Conservation (phyloP, 305 asterid species). For the Lippia alba region DNA sequence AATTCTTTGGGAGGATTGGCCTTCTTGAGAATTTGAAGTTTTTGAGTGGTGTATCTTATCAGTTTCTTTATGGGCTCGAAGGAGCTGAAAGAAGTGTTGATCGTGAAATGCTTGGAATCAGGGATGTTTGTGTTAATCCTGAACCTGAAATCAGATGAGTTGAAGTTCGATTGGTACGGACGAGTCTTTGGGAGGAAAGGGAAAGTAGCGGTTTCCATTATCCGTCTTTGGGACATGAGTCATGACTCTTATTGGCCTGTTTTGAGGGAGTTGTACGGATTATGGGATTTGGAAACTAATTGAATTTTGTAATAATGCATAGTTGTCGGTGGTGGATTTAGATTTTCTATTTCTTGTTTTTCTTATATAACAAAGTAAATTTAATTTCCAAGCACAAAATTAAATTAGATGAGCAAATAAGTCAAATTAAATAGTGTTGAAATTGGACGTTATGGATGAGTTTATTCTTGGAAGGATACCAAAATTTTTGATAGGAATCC, state of each 20-base stretch:
- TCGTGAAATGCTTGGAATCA: not conserved
- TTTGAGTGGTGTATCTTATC: not conserved
- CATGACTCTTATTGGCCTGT: not conserved
- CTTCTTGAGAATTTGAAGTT: not conserved
- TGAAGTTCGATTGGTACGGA: too few relatives aligned
- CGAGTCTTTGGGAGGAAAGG: conserved; percentile 1
- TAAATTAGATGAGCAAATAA: too few relatives aligned
- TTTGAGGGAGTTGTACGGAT: not conserved
- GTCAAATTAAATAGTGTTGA: too few relatives aligned
- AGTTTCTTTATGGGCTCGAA: not conserved
- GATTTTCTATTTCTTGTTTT: too few relatives aligned
- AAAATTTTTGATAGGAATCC: too few relatives aligned
- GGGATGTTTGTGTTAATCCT: not conserved
- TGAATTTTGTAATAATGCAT: too few relatives aligned
- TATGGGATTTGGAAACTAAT: not conserved
- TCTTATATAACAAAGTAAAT: too few relatives aligned
- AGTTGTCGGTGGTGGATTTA: too few relatives aligned
- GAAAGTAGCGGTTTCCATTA: not conserved
- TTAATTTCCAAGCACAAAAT: too few relatives aligned
- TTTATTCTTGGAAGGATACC: too few relatives aligned
- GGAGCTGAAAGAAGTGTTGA: not conserved
- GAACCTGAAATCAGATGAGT: not conserved
- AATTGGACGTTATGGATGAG: too few relatives aligned
- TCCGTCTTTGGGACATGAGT: not conserved
- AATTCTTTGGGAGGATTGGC: not conserved